Evolutionary conservation across 2,329 filamentous ascomycete genomes (phyloP).

Genomic region (Chrysoporthe puriensis): DNA sequence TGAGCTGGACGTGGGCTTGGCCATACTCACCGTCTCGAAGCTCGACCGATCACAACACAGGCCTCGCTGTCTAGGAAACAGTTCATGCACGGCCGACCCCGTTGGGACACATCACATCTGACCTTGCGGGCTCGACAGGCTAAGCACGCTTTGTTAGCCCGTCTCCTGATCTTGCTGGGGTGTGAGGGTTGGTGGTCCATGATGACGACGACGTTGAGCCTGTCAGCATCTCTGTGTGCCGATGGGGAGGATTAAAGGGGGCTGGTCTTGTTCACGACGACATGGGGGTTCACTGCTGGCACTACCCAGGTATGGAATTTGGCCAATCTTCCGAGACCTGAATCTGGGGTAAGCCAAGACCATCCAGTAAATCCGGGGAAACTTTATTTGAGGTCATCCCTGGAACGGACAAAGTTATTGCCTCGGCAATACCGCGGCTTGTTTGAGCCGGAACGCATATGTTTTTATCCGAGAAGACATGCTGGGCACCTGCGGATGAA

Average conservation of each 20-base stretch:
- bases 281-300: neutral
- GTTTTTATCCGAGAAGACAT: neutral
- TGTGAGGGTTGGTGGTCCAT: conserved; percentile 17
- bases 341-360: neutral
- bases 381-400: conserved; percentile 1
- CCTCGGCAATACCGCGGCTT: neutral
- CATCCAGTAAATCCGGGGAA: neutral
- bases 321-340: neutral
- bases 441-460: neutral
- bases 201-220: neutral
- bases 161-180: conserved; percentile 44
- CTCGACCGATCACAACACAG: conserved; percentile 45
- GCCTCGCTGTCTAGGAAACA: conserved; percentile 55
- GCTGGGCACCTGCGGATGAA: neutral
- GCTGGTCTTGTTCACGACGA: neutral
- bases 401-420: neutral
- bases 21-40: conserved; percentile 43
- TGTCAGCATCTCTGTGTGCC: neutral
- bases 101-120: conserved; percentile 53
- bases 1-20: neutral
- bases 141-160: conserved; percentile 54
- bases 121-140: conserved; percentile 57
- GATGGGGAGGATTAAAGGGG: neutral
- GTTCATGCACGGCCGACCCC: conserved; percentile 55
- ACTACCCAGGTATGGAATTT: neutral